Evolutionary conservation across 768 basidiomycete genomes (phyloP).

Genomic region (Pisolithus orientalis): DNA sequence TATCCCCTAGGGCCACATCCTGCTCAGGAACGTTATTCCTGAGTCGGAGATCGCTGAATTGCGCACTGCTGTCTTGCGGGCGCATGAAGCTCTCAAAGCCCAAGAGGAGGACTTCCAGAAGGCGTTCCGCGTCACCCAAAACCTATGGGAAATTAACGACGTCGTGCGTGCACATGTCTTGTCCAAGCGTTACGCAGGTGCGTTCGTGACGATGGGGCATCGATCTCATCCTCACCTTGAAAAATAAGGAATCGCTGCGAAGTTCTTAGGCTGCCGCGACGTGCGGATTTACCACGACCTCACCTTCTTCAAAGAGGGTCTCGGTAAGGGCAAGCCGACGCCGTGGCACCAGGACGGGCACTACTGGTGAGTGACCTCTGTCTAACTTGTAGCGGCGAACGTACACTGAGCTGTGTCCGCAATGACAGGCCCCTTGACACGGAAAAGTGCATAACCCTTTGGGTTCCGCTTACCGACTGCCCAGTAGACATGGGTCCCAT

Average conservation of each 20-base stretch:
- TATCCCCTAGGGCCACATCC: not conserved
- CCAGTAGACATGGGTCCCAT: conserved; percentile 5
- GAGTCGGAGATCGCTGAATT: conserved; percentile 1
- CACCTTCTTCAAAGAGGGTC: conserved; percentile 6
- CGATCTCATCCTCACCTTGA: not conserved
- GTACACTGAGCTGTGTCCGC: not conserved
- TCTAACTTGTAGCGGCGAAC: too few relatives aligned
- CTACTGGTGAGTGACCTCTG: conserved; percentile 1
- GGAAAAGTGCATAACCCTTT: conserved; percentile 5
- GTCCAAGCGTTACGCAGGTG: conserved; percentile 3
- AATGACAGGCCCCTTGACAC: conserved; percentile 1
- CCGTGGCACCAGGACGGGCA: conserved; percentile 2
- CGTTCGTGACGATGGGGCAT: not conserved
- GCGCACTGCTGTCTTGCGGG: not conserved
- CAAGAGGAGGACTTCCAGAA: conserved; percentile 3
- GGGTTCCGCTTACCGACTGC: conserved; percentile 4
- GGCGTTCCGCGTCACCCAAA: conserved; percentile 4
- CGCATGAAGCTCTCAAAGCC: not conserved
- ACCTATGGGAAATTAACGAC: conserved; percentile 5
- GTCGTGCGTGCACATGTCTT: conserved; percentile 3
- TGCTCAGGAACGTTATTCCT: not conserved
- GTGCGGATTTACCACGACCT: conserved; percentile 5
- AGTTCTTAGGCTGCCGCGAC: conserved; percentile 4
- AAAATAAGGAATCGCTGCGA: conserved; percentile 3
- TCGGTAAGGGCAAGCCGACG: conserved; percentile 1